Evolutionary conservation across 495 filamentous ascomycete genomes (phyloP).

Genomic region (Penicillium macrosclerotiorum): DNA sequence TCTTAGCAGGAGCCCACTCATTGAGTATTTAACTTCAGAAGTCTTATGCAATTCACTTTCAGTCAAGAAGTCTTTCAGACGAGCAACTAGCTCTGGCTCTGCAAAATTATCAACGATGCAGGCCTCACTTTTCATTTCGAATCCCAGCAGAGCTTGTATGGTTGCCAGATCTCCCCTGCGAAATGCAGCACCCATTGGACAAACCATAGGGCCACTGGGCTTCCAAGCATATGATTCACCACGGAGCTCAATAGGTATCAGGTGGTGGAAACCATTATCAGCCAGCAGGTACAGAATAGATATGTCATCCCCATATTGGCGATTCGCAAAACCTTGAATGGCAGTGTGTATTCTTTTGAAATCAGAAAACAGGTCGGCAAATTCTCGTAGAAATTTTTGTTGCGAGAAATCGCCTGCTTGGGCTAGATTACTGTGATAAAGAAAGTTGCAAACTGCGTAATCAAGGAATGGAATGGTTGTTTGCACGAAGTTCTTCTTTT

Average conservation of each 20-base stretch:
- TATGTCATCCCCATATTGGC: not conserved
- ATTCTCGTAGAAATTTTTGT: not conserved
- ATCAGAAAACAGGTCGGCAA: not conserved
- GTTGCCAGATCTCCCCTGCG: not conserved
- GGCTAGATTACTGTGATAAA: not conserved
- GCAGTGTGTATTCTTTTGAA: not conserved
- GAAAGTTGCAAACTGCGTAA: not conserved
- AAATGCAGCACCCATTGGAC: not conserved
- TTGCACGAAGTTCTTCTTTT: not conserved
- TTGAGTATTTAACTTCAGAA: not conserved
- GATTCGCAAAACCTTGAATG: not conserved
- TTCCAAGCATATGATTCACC: not conserved
- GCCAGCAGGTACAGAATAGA: not conserved
- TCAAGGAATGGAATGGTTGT: not conserved
- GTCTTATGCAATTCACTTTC: not conserved
- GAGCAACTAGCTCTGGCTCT: not conserved
- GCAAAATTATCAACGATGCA: not conserved
- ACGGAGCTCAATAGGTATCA: not conserved
- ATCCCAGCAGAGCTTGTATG: not conserved
- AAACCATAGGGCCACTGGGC: not conserved
- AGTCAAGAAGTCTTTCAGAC: not conserved
- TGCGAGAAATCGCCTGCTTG: not conserved
- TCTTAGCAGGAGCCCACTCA: not conserved
- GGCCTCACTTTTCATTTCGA: not conserved
- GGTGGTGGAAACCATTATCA: not conserved